A percentile compares a stretch with the other conserved stretches of the same genome.
phyloP scores from a whole-genome alignment of 2,329 filamentous ascomycete genomes.

The Aspergillus sp. region DNA sequence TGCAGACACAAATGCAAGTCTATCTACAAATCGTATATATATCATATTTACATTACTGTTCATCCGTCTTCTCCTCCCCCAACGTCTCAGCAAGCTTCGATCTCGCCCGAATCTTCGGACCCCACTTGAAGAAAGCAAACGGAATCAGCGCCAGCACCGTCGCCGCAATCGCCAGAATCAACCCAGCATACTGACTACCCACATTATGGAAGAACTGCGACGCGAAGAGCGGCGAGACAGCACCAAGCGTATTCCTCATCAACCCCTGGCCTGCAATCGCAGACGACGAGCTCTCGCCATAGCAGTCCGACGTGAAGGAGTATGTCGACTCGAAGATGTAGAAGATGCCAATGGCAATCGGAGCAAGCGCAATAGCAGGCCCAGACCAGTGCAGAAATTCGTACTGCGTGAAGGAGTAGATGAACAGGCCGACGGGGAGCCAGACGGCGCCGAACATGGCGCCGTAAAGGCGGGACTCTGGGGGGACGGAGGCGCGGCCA shows the following conservation, averaged over 20 bases:
- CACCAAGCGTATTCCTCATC: slow-evolving; percentile 55
- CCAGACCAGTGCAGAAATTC: slow-evolving; percentile 51
- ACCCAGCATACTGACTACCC: slow-evolving; percentile 53
- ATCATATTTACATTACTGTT: no score
- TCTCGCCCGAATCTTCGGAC: slow-evolving; percentile 29
- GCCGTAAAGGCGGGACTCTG: slow-evolving; percentile 51
- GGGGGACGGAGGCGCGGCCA: slow-evolving; percentile 30
- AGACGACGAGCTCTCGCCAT: slow-evolving; percentile 43
- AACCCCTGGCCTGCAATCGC: slow-evolving; percentile 53
- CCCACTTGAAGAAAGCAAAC: slow-evolving; percentile 31
- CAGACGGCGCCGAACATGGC: slow-evolving; percentile 50
- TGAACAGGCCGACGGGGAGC: slow-evolving; percentile 52
- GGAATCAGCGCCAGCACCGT: slow-evolving; percentile 36
- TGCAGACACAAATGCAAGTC: no score
- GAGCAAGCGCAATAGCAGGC: slow-evolving; percentile 50
- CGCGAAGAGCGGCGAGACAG: slow-evolving; percentile 54
- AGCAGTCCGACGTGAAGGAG: slow-evolving; percentile 55
- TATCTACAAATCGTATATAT: no score
- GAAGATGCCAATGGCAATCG: slow-evolving; percentile 55
- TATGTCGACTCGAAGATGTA: slow-evolving; percentile 48
- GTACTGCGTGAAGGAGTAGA: slow-evolving; percentile 58
- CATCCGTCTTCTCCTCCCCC: no score
- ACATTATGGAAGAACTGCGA: slow-evolving; percentile 55
- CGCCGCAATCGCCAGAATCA: slow-evolving; percentile 50
- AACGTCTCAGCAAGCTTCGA: slow-evolving; percentile 27